Evolutionary conservation across 352 stramenopile species (phyloP).

Genomic region (Phytophthora cryptogea): DNA sequence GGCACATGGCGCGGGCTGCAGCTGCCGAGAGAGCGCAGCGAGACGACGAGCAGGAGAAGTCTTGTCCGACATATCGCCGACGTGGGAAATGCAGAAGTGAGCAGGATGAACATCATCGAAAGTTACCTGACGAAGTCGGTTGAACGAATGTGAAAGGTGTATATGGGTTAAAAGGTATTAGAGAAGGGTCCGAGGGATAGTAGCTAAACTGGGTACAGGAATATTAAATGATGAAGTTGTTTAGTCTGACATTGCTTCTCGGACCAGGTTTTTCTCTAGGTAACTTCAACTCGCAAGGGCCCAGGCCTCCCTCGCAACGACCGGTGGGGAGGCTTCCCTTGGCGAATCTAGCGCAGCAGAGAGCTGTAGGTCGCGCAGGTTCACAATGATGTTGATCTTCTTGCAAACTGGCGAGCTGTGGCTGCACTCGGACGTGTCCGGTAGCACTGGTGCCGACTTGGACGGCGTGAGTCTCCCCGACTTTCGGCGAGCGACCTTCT

Average conservation of each 20-base stretch:
- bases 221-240: conserved; percentile 12
- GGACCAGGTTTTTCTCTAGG: conserved; percentile 6
- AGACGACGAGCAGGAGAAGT: conserved; percentile 41
- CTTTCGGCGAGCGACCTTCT: conserved; percentile 7
- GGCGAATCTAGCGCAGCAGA: conserved; percentile 2
- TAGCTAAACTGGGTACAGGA: background rate
- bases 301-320: conserved; percentile 15
- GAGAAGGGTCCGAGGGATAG: background rate
- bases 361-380: conserved; percentile 45
- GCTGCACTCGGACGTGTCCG: conserved; percentile 8
- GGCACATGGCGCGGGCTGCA: conserved; percentile 35
- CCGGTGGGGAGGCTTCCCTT: background rate
- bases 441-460: conserved; percentile 19
- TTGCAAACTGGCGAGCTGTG: conserved; percentile 14
- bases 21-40: conserved; percentile 53
- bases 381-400: conserved; percentile 50
- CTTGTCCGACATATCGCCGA: conserved; percentile 30
- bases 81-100: conserved; percentile 19
- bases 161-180: background rate
- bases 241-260: conserved; percentile 4
- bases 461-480: conserved; percentile 13
- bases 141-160: background rate
- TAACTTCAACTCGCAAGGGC: conserved; percentile 15
- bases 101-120: conserved; percentile 8
- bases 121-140: conserved; percentile 1